These are phyloP conservation scores for Ascochyta clinopodiicola DNA, from an alignment of 2,329 filamentous ascomycete genomes.

Conservation along the genomic window DNA sequence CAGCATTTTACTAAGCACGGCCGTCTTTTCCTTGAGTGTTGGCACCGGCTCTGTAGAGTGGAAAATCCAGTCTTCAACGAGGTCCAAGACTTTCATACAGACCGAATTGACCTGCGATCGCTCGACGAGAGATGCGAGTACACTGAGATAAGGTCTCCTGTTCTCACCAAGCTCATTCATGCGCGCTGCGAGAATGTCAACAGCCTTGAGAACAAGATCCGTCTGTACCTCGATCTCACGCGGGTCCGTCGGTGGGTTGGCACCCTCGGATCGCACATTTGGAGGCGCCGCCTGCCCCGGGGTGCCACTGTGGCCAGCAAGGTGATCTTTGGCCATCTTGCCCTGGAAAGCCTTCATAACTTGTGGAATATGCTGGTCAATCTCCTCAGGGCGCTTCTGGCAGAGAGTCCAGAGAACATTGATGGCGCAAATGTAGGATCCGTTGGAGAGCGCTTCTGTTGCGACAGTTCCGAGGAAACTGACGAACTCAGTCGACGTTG, in stretches of 20 bases:
- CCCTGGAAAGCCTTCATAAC: slow-evolving; percentile 93
- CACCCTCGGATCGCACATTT: slow-evolving; percentile 59
- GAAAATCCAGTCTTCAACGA: slow-evolving; percentile 98
- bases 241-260: slow-evolving; percentile 68
- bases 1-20: slow-evolving; percentile 98
- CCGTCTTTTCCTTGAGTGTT: slow-evolving; percentile 97
- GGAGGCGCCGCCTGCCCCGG: slow-evolving; percentile 41
- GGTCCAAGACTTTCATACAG: slow-evolving; percentile 89
- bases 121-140: slow-evolving; percentile 92
- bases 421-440: slow-evolving; percentile 84
- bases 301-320: slow-evolving; percentile 66
- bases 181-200: slow-evolving; percentile 87
- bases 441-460: slow-evolving; percentile 82
- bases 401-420: slow-evolving; percentile 94
- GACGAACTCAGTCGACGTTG: slow-evolving; percentile 84
- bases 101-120: slow-evolving; percentile 87
- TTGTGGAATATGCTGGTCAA: slow-evolving; percentile 85
- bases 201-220: slow-evolving; percentile 89
- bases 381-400: slow-evolving; percentile 80
- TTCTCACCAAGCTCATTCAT: slow-evolving; percentile 94
- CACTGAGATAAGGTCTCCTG: slow-evolving; percentile 89
- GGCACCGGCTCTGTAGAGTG: slow-evolving; percentile 93
- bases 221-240: slow-evolving; percentile 90
- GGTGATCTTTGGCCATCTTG: slow-evolving; percentile 92
- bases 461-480: slow-evolving; percentile 84